Conservation (phyloP, 2,329 filamentous ascomycete genomes). For the Diplodia intermedia region DNA sequence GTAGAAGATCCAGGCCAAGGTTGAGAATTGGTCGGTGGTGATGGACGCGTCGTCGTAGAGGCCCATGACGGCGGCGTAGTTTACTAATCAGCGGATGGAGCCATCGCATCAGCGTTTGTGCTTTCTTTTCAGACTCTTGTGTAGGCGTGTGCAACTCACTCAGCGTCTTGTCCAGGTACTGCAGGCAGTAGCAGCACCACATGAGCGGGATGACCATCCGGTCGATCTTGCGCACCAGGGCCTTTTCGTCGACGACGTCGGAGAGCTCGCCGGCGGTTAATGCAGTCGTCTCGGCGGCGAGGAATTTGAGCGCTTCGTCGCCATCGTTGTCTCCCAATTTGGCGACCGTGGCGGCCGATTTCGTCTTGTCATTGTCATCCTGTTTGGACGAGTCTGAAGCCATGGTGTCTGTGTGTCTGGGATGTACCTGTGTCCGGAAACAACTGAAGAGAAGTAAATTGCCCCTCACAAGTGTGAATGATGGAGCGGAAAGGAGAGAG, state of each 20-base stretch:
- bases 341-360: background rate
- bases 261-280: constrained; percentile 31
- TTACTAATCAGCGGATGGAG: constrained; percentile 40
- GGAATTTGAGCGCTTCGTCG: constrained; percentile 40
- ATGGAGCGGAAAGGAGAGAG: too few species aligned
- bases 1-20: constrained; percentile 48
- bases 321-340: constrained; percentile 32
- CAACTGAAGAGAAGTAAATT: background rate
- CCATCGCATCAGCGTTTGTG: constrained; percentile 27
- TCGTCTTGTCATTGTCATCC: background rate
- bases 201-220: constrained; percentile 39
- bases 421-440: background rate
- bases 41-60: constrained; percentile 47
- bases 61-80: constrained; percentile 53
- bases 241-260: constrained; percentile 36
- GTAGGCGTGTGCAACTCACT: constrained; percentile 20
- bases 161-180: constrained; percentile 43
- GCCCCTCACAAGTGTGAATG: background rate
- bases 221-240: constrained; percentile 39
- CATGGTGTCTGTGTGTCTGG: background rate
- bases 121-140: too few species aligned
- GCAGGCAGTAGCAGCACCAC: constrained; percentile 41
- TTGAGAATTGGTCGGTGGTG: constrained; percentile 46
- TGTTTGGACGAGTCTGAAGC: constrained; percentile 2
- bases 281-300: constrained; percentile 34